Base-by-base conservation (phyloP, 2,329 filamentous ascomycete species). In the Paraconiothyrium sp. region DNA sequence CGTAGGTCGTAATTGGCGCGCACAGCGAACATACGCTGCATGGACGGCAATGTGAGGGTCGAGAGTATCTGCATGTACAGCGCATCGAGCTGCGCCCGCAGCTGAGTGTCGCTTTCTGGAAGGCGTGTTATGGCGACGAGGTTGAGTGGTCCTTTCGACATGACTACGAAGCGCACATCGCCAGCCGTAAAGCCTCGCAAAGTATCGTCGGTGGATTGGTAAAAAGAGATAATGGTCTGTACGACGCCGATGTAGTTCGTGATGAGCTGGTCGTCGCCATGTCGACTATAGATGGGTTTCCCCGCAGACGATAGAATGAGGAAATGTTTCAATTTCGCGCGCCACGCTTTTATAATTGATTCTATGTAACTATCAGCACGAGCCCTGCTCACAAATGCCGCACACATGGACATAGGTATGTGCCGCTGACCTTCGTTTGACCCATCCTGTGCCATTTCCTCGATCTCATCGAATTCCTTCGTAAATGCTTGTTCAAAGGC, bases 61-160 rank as follows among this genome's bases (percentile, higher is more conserved):
- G 95, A 98, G 30, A 99, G 80, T 55, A 99, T 97, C 78, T 99
- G 95, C 92, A 97, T 98, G 78, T 99, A 99, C 41, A 99, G 82
- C 13, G 94, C 94, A 67, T 97, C 93, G 2, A 99, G 87, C 77
- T 99, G 95, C 22, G 89, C 87, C 57, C 92, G 88, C 22, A 99
- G 85, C 77, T 99, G 94, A 4, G 88, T 83, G 74, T 98, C 94
- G 76, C 92, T 97, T 78, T 99, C 95, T n/a, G 90, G 89, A 11
- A 99, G 86, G 64, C 90, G 90, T 75, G 93, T 97, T 72, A 98
- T 95, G 48, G 94, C 94, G 52, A 98, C 92, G 48, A 99, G 89
- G 75, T 98, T 96, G 44, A 99, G 84, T 11, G 94, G 92, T 0
- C 93, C 94, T 75, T 94, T 90, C 3, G 91, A 92, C 54, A 91